Evolutionary conservation across 2,329 filamentous ascomycete species (phyloP).

Genomic region (Colletotrichum spaethianum): DNA sequence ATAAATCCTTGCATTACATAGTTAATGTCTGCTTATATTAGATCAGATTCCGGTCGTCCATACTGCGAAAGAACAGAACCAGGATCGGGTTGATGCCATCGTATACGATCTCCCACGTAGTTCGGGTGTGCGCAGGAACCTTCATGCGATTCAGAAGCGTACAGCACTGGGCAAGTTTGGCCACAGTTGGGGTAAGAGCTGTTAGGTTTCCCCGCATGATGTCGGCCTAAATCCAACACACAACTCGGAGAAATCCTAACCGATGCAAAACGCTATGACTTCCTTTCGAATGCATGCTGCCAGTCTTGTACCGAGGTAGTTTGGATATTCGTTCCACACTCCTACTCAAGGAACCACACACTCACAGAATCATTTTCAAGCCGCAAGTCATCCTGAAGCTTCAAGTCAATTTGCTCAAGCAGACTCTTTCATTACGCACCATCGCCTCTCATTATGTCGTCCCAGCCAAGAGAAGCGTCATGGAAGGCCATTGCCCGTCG

Average conservation of each 20-base stretch:
- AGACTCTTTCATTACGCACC: not conserved
- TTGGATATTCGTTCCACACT: not conserved
- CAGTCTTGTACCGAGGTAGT: not conserved
- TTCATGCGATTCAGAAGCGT: not conserved
- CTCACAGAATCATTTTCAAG: not conserved
- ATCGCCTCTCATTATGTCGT: not conserved
- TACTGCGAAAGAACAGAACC: not conserved
- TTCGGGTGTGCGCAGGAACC: not conserved
- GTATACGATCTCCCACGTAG: not conserved
- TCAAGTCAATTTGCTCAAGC: too few relatives aligned
- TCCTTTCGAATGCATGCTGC: too few relatives aligned
- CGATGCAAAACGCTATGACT: not conserved
- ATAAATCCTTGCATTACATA: too few relatives aligned
- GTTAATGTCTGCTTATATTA: too few relatives aligned
- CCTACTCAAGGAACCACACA: not conserved
- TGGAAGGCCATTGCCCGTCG: conserved; percentile 27
- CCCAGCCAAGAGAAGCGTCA: conserved; percentile 3
- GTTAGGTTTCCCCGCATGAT: not conserved
- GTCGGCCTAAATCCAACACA: not conserved
- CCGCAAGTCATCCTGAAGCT: not conserved
- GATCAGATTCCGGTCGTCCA: not conserved
- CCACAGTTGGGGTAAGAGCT: too few relatives aligned
- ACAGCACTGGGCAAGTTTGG: not conserved
- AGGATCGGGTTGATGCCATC: not conserved
- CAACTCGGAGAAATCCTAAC: not conserved